These are phyloP conservation scores for Pilatotrama ljubarskyi DNA, from an alignment of 768 basidiomycete species.

Conservation along the genomic window DNA sequence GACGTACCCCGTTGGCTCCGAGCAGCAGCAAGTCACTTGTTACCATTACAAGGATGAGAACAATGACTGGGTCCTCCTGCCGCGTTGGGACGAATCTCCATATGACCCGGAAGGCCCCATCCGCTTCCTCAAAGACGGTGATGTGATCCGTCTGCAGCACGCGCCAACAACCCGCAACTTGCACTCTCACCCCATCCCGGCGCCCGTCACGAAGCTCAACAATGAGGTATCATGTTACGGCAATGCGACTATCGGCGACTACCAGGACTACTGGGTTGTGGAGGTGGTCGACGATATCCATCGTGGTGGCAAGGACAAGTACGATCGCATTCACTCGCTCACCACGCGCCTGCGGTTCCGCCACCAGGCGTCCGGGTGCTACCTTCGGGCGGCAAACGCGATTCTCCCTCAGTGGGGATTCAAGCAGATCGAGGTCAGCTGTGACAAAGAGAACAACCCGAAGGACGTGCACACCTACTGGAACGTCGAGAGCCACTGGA, in stretches of 20 bases:
- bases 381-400: slow-evolving; percentile 85
- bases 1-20: slow-evolving; percentile 86
- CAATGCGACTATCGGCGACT: slow-evolving; percentile 84
- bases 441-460: slow-evolving; percentile 84
- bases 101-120: slow-evolving; percentile 70
- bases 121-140: slow-evolving; percentile 71
- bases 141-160: slow-evolving; percentile 81
- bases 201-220: slow-evolving; percentile 86
- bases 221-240: slow-evolving; percentile 95
- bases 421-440: slow-evolving; percentile 97
- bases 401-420: slow-evolving; percentile 97
- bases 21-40: slow-evolving; percentile 96
- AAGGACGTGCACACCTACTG: slow-evolving; percentile 87
- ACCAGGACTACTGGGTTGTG: slow-evolving; percentile 87
- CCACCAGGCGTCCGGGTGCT: slow-evolving; percentile 79
- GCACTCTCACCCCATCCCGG: slow-evolving; percentile 87
- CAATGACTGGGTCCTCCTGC: slow-evolving; percentile 86
- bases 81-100: slow-evolving; percentile 73
- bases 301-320: slow-evolving; percentile 54
- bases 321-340: slow-evolving; percentile 79
- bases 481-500: slow-evolving; percentile 99
- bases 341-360: slow-evolving; percentile 88
- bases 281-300: slow-evolving; percentile 92
- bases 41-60: slow-evolving; percentile 99
- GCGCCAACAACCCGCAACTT: slow-evolving; percentile 83